Conservation (phyloP, 2,329 filamentous ascomycete genomes). For the Trichothecium sympodiale region DNA sequence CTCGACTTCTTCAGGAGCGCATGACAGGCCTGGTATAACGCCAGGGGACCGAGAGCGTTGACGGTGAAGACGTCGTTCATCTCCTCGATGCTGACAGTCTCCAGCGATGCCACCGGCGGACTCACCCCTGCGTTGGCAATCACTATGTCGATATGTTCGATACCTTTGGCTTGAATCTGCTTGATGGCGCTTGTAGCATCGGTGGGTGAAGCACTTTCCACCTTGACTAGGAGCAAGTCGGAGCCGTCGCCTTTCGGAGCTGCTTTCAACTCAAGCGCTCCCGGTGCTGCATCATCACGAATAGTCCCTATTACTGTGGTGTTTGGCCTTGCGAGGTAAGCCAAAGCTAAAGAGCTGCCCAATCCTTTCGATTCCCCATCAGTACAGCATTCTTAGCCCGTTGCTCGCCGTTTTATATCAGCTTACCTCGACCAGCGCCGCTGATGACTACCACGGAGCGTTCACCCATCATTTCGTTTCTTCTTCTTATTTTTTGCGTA, state of each 20-base stretch:
- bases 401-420: too few species aligned
- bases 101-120: background rate
- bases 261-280: constrained; percentile 4
- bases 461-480: too few species aligned
- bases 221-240: constrained; percentile 17
- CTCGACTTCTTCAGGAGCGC: constrained; percentile 18
- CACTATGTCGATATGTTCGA: constrained; percentile 18
- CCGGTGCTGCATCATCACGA: too few species aligned
- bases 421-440: too few species aligned
- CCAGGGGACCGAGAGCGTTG: constrained; percentile 13
- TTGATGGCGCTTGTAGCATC: constrained; percentile 16
- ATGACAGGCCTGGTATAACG: constrained; percentile 18
- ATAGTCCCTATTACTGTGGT: constrained; percentile 28
- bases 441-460: too few species aligned
- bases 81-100: background rate
- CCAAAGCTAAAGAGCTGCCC: too few species aligned
- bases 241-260: constrained; percentile 16
- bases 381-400: too few species aligned
- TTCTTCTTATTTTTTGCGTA: too few species aligned
- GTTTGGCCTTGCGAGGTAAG: constrained; percentile 22
- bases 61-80: background rate
- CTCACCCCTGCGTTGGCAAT: constrained; percentile 13
- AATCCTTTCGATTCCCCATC: too few species aligned
- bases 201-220: constrained; percentile 15
- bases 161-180: constrained; percentile 12